A percentile compares a stretch with the other conserved stretches of the same genome.
phyloP scores from a whole-genome alignment of 805 yeast species.

The Ogataea paradorogensis region DNA sequence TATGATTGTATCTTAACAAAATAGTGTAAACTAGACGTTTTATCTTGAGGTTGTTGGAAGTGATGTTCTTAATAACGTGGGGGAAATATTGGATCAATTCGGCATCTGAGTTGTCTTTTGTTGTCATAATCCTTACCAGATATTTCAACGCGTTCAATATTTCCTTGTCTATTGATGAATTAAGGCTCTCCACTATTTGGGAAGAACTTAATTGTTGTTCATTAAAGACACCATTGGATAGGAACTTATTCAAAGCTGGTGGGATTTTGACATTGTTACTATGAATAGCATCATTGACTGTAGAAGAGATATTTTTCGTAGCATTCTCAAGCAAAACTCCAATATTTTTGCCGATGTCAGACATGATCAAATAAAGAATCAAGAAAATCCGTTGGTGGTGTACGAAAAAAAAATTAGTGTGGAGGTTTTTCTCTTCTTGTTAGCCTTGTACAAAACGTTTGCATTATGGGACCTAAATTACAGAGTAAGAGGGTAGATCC shows the following conservation, averaged over 20 bases:
- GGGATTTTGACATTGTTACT: slow-evolving; percentile 15
- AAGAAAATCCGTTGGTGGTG: background rate
- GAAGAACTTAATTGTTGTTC: slow-evolving; percentile 44
- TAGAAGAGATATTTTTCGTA: slow-evolving; percentile 72
- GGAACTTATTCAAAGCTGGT: slow-evolving; percentile 19
- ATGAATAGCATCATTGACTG: slow-evolving; percentile 71
- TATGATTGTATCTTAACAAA: slow-evolving; percentile 71
- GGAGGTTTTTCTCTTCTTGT: slow-evolving; percentile 1
- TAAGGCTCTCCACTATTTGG: slow-evolving; percentile 64
- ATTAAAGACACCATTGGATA: slow-evolving; percentile 24
- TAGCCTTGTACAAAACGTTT: background rate
- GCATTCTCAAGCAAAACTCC: slow-evolving; percentile 79
- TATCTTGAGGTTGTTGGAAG: slow-evolving; percentile 60
- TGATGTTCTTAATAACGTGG: slow-evolving; percentile 84
- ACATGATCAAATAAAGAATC: slow-evolving; percentile 8
- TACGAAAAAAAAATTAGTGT: background rate
- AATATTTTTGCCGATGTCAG: slow-evolving; percentile 34
- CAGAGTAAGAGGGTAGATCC: background rate
- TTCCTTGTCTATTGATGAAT: slow-evolving; percentile 67
- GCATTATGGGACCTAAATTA: slow-evolving; percentile 4
- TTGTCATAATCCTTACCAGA: slow-evolving; percentile 44
- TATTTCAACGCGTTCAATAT: slow-evolving; percentile 57
- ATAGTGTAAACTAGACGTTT: slow-evolving; percentile 76
- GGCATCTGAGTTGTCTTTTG: slow-evolving; percentile 27
- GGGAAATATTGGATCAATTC: slow-evolving; percentile 61